Base-by-base conservation (phyloP, 2,329 filamentous ascomycete genomes). In the Setomelanomma holmii region DNA sequence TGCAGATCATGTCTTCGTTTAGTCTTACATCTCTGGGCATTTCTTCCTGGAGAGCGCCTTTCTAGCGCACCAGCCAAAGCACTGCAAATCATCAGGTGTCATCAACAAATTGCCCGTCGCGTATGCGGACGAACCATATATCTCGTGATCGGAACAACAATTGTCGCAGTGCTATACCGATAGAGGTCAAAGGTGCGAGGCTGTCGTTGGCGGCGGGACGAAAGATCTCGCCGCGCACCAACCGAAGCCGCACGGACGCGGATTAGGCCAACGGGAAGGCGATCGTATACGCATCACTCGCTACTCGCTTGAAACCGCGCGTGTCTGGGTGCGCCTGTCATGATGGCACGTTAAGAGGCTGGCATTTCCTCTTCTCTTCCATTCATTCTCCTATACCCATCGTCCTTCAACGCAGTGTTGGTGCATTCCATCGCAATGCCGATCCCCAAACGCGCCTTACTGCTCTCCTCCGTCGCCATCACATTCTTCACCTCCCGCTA, bases 401-500 rank as follows among this genome's bases (percentile, higher is more conserved):
- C n/a, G n/a, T n/a, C n/a, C n/a, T n/a, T n/a, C n/a, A n/a, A n/a
- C n/a, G n/a, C n/a, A n/a, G n/a, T n/a, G n/a, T n/a, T n/a, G n/a
- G 39, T 24, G 12, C 8, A 35, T 16, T 40, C 34, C 22, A 17
- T 40, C 41, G 50, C 40, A 22, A 73, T 73, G 71, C 60, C 61
- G 12, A 51, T 72, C 5, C 56, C 62, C 17, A 73, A 73, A 51
- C 60, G 63, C 38, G 50, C 56, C 3, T 42, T 72, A 1, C 45
- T 71, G 2, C 57, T 72, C n/a, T 55, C 58, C 1, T 58, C 70
- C 2, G 55, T 53, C 7, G 59, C 62, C 5, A 53, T 69, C 17
- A 61, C 67, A 1, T 66, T 75, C 41, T 58, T 74, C 40, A 58
- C 70, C 6, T 61, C 56, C 17, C 69, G 68, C 27, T 75, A 73